Base-by-base conservation (phyloP, 2,329 filamentous ascomycete genomes). In the Pseudogymnoascus sp. region DNA sequence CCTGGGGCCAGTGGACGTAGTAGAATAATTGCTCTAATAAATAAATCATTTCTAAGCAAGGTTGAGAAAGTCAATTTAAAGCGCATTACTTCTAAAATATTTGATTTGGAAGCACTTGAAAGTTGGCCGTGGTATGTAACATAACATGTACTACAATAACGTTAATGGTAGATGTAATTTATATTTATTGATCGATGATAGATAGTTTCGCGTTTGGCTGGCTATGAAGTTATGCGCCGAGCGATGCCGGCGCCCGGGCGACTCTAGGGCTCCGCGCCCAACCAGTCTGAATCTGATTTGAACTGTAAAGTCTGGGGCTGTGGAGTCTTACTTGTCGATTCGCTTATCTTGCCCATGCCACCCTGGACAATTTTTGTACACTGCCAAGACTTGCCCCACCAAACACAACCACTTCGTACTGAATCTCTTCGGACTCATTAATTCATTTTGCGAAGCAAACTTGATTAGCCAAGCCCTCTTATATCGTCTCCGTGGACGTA, bases 311-410 rank as follows among this genome's bases (percentile, higher is more conserved):
- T 54, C 47, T 21, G 47, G 47, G 47, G 47, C 47, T 54, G 47
- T 54, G 47, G 47, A 54, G 47, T 33, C 47, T 54, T 17, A 1
- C 8, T 54, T 33, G 47, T 54, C 47, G 47, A 54, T 54, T 54
- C 47, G 47, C 47, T 54, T 54, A 54, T 54, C 47, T 54, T 35
- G 47, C 47, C 21, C 47, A 54, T 54, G 47, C 47, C 47, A 54
- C 29, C 47, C 47, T 54, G 47, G 47, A 33, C 47, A 54, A 54
- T 54, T 54, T 54, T 35, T 54, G 10, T 54, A 21, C 10, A 33
- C 29, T 54, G 47, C 47, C 47, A 54, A 54, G 47, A 9, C 47
- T 54, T 54, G 47, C 47, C 47, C 47, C 47, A 54, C 47, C 47
- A 54, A 54, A 54, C 47, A 54, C 47, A 54, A 54, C 47, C 47